Conservation (phyloP, 129 eudicot species). For the Escallonia herrerae region DNA sequence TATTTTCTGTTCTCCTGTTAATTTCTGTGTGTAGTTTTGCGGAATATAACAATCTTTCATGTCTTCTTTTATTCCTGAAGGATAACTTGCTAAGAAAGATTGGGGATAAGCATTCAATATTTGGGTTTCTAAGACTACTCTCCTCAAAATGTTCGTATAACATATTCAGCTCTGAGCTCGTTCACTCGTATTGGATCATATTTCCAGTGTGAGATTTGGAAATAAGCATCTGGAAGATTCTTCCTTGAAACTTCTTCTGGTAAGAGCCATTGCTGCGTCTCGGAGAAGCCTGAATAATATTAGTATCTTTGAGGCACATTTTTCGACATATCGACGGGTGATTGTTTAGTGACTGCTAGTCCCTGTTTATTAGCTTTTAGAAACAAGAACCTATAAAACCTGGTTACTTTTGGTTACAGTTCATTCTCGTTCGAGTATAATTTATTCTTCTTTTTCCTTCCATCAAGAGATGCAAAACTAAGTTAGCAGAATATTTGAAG, state of each 20-base stretch:
- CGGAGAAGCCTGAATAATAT: neutral
- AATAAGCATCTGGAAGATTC: constrained; percentile 33
- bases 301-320: no score
- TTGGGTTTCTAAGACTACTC: constrained; percentile 54
- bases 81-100: constrained; percentile 43
- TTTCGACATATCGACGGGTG: no score
- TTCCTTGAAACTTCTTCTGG: constrained; percentile 63
- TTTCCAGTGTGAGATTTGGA: constrained; percentile 30
- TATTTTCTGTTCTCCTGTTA: neutral
- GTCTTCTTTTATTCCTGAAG: constrained; percentile 36
- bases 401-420: no score
- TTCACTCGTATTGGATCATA: constrained; percentile 53
- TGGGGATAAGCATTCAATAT: constrained; percentile 40
- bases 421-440: no score
- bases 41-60: neutral
- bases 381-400: no score
- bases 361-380: no score
- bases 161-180: constrained; percentile 69
- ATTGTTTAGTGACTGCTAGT: no score
- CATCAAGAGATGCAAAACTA: no score
- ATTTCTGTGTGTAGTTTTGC: neutral
- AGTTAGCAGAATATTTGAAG: no score
- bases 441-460: no score
- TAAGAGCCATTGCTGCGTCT: constrained; percentile 25
- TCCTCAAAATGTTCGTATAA: constrained; percentile 48